Percentiles rank a stretch among this genome's conserved stretches.
Conservation (phyloP, 176 grass and related monocot genomes). For the Miscanthus lutarioriparius region DNA sequence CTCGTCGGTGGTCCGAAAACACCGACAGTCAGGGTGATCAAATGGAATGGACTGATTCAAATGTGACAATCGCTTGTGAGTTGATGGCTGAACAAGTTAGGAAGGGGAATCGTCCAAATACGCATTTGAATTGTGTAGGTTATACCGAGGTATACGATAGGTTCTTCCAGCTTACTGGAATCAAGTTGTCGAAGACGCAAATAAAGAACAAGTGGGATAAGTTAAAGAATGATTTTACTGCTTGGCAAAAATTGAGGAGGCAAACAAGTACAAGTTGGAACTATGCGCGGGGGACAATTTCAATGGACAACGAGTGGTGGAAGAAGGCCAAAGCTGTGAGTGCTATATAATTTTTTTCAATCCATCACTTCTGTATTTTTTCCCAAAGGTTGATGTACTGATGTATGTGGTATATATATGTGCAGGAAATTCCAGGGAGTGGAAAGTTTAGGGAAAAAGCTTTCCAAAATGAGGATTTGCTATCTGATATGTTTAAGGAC, state of each 20-base stretch:
- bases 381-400: no score
- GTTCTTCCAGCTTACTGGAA: background rate
- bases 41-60: background rate
- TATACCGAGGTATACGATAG: background rate
- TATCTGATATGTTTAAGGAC: no score
- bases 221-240: background rate
- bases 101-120: background rate
- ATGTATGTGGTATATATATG: no score
- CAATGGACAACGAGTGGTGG: no score
- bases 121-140: background rate
- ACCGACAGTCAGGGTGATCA: background rate
- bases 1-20: no score
- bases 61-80: background rate
- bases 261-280: background rate
- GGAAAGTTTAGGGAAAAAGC: no score
- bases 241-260: constrained; percentile 7
- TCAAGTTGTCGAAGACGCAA: background rate
- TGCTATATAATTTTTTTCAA: no score
- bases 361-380: no score
- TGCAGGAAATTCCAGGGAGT: no score
- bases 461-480: no score
- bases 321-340: no score
- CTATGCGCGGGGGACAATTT: no score
- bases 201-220: background rate
- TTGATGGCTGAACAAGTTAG: background rate